Evolutionary conservation across 2,329 filamentous ascomycete genomes (phyloP).

Genomic region (Drechmeria coniospora): DNA sequence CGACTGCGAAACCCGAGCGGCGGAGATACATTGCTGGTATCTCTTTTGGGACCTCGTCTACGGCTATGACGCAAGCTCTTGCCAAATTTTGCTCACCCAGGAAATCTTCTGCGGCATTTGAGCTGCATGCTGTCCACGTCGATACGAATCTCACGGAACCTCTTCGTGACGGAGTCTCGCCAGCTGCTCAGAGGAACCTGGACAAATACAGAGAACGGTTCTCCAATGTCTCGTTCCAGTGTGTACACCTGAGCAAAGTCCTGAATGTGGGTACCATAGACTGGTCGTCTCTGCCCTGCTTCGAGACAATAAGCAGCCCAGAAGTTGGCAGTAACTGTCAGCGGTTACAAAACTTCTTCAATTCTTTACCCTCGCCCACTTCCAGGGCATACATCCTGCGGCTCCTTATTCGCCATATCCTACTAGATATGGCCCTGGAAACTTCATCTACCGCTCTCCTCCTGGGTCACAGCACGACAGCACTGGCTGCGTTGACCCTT

Average conservation of each 20-base stretch:
- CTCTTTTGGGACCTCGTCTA: slow-evolving; percentile 71
- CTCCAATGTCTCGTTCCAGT: slow-evolving; percentile 48
- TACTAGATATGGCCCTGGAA: slow-evolving; percentile 48
- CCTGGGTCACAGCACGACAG: slow-evolving; percentile 75
- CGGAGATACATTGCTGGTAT: slow-evolving; percentile 55
- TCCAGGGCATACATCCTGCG: slow-evolving; percentile 59
- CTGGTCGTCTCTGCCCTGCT: slow-evolving; percentile 29
- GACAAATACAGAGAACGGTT: slow-evolving; percentile 42
- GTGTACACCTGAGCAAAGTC: slow-evolving; percentile 47
- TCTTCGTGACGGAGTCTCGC: slow-evolving; percentile 7
- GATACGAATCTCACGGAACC: slow-evolving; percentile 22
- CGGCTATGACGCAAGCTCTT: slow-evolving; percentile 61
- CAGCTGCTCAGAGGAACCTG: slow-evolving; percentile 28
- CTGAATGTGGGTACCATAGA: slow-evolving; percentile 36
- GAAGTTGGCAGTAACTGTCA: slow-evolving; percentile 15
- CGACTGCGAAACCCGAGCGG: slow-evolving; percentile 16
- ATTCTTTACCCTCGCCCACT: slow-evolving; percentile 54
- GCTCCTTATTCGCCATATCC: slow-evolving; percentile 55
- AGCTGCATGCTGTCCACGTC: slow-evolving; percentile 45
- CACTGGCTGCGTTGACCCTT: slow-evolving; percentile 72
- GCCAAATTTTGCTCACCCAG: slow-evolving; percentile 43
- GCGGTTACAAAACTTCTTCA: slow-evolving; percentile 39
- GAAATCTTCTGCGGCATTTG: slow-evolving; percentile 50
- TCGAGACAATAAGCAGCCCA: slow-evolving; percentile 6
- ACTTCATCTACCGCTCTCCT: slow-evolving; percentile 54